Evolutionary conservation across 805 yeast genomes (phyloP), one percentile per base, ranked within the genome.

Genomic region (Lipomyces orientalis): DNA sequence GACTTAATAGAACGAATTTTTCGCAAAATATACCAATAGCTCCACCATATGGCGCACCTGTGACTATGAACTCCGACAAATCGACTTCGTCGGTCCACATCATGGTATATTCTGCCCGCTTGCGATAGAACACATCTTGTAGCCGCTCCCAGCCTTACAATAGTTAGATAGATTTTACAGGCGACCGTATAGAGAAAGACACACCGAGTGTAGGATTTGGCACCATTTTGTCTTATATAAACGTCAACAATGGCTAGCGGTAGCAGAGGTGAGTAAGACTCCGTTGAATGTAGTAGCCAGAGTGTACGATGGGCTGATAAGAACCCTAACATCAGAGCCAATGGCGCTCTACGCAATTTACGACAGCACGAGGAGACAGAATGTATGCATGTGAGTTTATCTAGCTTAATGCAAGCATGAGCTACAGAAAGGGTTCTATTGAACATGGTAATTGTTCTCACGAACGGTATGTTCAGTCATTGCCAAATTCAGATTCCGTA

Each of bases 81-180:
- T 81, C 77, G 10, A 81, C 70, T 7, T 71, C 71, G 19, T 82
- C 77, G 19, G 84, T 60, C 72, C 72, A 69, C 61, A 64, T 52
- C 66, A 69, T 60, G 25, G 46, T 55, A 55, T 69, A 69, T 58
- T 69, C 70, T 6, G 58, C 35, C 6, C 72, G 62, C 55, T 69
- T 82, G 64, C 90, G 81, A 72, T 91, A 93, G 76, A 85, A 91
- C 9, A 86, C 89, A 76, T 87, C 86, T 63, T 86, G 87, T 22
- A 93, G 82, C 70, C 88, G 84, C 76, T 92, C 97, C 98, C 98
- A 93, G 56, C 84, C 84, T 68, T 83, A 67, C 19, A 71, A 65
- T 43, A 68, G 73, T 58, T 58, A 66, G 29, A 71, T 64, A 61
- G 69, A 70, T 19, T 65, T 72, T 1, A 64, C 64, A n/a, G 73